Evolutionary conservation across 768 basidiomycete species (phyloP).

Genomic region (Russula olivacea): DNA sequence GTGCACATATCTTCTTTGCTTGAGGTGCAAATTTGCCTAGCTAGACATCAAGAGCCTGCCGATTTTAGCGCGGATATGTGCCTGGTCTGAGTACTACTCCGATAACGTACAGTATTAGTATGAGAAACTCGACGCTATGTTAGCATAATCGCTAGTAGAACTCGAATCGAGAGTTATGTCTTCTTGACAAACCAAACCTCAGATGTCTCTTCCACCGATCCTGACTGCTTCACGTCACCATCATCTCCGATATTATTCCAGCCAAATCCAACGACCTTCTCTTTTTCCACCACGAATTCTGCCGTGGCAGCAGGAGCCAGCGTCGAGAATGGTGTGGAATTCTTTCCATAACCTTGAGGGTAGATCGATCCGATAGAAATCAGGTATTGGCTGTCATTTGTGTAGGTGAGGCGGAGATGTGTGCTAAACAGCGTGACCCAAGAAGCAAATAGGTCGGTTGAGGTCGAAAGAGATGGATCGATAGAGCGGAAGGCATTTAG

Average conservation of each 20-base stretch:
- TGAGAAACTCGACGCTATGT: too few species aligned
- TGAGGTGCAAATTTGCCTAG: too few species aligned
- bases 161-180: too few species aligned
- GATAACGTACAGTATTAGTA: too few species aligned
- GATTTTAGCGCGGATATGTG: too few species aligned
- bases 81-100: too few species aligned
- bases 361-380: constrained; percentile 4
- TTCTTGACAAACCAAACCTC: constrained; percentile 14
- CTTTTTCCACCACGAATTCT: constrained; percentile 7
- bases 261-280: constrained; percentile 4
- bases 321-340: constrained; percentile 8
- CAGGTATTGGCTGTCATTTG: neutral
- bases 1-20: too few species aligned
- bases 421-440: neutral
- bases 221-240: neutral
- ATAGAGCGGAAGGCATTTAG: constrained; percentile 3
- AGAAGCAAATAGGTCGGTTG: constrained; percentile 5
- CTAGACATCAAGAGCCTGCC: too few species aligned
- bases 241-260: neutral
- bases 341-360: constrained; percentile 13
- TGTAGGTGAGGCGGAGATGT: neutral
- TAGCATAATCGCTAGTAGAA: too few species aligned
- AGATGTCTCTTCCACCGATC: neutral
- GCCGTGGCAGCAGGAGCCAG: neutral
- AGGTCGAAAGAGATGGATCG: neutral